These are phyloP conservation scores for Vaccinium myrtillus DNA, from an alignment of 148 eudicot genomes.

Conservation along the genomic window DNA sequence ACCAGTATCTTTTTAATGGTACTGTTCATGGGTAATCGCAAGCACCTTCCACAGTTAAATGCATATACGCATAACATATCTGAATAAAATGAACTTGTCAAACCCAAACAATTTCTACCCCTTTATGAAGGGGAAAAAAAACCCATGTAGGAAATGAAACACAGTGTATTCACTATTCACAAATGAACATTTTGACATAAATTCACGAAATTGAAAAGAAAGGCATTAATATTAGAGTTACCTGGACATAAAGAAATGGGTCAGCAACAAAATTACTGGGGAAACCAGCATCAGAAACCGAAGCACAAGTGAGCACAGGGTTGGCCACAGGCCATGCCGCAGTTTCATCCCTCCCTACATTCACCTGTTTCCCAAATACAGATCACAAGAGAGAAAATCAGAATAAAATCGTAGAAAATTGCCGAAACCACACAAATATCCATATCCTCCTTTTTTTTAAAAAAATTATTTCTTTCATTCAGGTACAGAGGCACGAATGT, in stretches of 20 bases:
- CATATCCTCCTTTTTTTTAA: neutral
- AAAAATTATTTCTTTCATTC: too few relatives aligned
- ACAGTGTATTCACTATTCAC: neutral
- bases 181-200: neutral
- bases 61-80: neutral
- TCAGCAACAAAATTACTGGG: conserved; percentile 97
- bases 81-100: neutral
- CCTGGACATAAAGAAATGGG: conserved; percentile 85
- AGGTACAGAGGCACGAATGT: neutral
- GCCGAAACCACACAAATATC: neutral
- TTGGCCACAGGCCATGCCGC: conserved; percentile 95
- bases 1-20: neutral
- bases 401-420: neutral
- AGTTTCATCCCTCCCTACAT: conserved; percentile 51
- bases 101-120: neutral
- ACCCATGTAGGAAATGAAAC: neutral
- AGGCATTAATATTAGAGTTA: conserved; percentile 19
- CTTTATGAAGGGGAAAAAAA: neutral
- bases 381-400: neutral
- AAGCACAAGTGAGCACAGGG: conserved; percentile 84
- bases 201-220: neutral
- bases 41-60: neutral
- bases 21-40: neutral
- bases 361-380: conserved; percentile 39
- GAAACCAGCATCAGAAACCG: conserved; percentile 66